Conservation (phyloP, 2,329 filamentous ascomycete species). For the Mycosphaerella sp. region DNA sequence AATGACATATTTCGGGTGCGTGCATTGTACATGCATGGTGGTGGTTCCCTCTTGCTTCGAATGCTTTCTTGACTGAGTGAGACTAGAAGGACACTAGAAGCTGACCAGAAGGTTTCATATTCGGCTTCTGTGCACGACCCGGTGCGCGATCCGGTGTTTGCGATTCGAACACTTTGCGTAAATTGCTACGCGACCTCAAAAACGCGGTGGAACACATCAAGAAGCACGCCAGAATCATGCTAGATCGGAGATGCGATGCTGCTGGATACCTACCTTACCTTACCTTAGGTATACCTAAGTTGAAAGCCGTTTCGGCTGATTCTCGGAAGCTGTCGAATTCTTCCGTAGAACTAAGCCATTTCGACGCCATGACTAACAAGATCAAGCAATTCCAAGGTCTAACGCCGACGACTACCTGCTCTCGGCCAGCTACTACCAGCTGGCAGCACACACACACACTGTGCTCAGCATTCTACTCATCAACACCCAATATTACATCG, state of each 20-base stretch:
- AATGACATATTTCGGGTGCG: not conserved
- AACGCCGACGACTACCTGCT: no score
- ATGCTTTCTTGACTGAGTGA: not conserved
- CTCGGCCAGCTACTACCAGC: no score
- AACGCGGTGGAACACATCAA: not conserved
- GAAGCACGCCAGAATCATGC: not conserved
- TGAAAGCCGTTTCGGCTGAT: no score
- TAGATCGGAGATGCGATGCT: no score
- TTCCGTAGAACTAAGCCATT: no score
- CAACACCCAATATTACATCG: not conserved
- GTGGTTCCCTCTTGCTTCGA: not conserved
- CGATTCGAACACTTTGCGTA: not conserved
- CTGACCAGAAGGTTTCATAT: constrained; percentile 1
- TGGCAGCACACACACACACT: no score
- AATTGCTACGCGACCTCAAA: not conserved
- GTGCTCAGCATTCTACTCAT: not conserved
- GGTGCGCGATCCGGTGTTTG: not conserved
- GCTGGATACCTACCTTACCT: no score
- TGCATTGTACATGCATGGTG: not conserved
- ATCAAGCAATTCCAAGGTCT: no score
- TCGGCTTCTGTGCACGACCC: not conserved
- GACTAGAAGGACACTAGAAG: constrained; percentile 7
- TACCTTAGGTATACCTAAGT: no score
- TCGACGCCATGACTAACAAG: no score
- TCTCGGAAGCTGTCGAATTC: no score